A percentile compares a stretch with the other conserved stretches of the same genome.
Evolutionary conservation across 2,329 filamentous ascomycete genomes (phyloP).

Genomic region (Furcasterigmium furcatum): DNA sequence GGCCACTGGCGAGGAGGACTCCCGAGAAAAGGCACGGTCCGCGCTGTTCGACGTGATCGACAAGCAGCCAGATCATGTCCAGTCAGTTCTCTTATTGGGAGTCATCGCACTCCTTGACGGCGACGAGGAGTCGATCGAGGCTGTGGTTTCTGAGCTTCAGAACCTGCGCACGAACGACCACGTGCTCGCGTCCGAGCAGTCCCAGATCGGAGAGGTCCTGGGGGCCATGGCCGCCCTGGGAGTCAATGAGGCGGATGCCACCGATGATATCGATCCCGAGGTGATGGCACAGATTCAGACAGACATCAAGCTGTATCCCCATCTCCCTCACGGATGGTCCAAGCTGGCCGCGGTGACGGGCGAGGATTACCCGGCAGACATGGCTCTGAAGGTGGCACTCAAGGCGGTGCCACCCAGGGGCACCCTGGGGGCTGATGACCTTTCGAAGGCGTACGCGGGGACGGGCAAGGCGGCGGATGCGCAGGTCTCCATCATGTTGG

Average conservation of each 20-base stretch:
- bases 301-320: constrained; percentile 78
- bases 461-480: constrained; percentile 71
- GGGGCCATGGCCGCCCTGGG: constrained; percentile 66
- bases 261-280: constrained; percentile 41
- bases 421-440: constrained; percentile 61
- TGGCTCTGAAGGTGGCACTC: constrained; percentile 77
- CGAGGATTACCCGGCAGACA: constrained; percentile 58
- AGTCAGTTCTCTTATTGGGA: constrained; percentile 76
- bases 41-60: constrained; percentile 80
- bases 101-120: constrained; percentile 79
- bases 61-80: constrained; percentile 69
- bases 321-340: constrained; percentile 78
- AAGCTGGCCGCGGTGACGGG: constrained; percentile 62
- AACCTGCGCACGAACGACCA: constrained; percentile 65
- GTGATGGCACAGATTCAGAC: constrained; percentile 64
- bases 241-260: constrained; percentile 40
- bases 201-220: constrained; percentile 70
- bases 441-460: constrained; percentile 71
- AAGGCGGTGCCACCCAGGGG: constrained; percentile 73
- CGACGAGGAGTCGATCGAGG: constrained; percentile 75
- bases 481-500: constrained; percentile 72
- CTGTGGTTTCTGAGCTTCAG: constrained; percentile 75
- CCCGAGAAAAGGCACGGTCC: constrained; percentile 72
- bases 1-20: constrained; percentile 76
- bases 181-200: constrained; percentile 60